Percentiles rank a stretch among this genome's conserved stretches.
These are phyloP conservation scores for Scytalidium lignicola DNA, from an alignment of 2,329 filamentous ascomycete species.

Conservation along the genomic window DNA sequence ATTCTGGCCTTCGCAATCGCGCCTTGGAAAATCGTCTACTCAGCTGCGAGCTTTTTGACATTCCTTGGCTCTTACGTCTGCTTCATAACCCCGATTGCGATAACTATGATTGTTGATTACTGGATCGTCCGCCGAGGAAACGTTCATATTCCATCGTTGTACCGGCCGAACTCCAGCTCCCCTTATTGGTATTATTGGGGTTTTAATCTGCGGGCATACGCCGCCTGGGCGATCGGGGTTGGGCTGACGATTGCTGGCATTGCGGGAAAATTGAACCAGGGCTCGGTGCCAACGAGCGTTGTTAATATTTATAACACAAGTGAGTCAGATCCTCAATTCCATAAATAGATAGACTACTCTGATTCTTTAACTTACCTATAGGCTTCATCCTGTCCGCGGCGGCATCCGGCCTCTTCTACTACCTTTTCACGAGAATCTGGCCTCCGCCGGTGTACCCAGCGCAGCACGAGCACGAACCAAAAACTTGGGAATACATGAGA, in stretches of 20 bases:
- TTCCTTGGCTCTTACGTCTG: slow-evolving; percentile 60
- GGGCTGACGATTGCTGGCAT: background rate
- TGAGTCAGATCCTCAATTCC: background rate
- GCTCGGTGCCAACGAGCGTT: background rate
- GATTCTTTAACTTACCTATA: background rate
- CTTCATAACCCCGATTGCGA: slow-evolving; percentile 43
- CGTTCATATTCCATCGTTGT: slow-evolving; percentile 1
- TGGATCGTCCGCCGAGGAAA: slow-evolving; percentile 1
- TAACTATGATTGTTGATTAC: slow-evolving; percentile 1
- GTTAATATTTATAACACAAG: slow-evolving; percentile 3
- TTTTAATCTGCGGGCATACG: background rate
- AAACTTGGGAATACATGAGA: background rate
- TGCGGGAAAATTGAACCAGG: background rate
- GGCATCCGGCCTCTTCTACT: background rate
- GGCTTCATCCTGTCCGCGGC: slow-evolving; percentile 1
- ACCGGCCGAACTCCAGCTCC: background rate
- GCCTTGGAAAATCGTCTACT: slow-evolving; percentile 57
- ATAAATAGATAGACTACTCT: background rate
- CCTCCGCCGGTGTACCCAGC: background rate
- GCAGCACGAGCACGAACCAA: background rate
- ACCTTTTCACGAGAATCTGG: slow-evolving; percentile 3
- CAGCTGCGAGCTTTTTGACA: slow-evolving; percentile 48
- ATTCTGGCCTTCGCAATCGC: slow-evolving; percentile 48
- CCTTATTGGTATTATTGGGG: slow-evolving; percentile 1
- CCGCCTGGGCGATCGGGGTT: background rate